Conservation (phyloP, 805 yeast genomes). For the Candida sonorensis region DNA sequence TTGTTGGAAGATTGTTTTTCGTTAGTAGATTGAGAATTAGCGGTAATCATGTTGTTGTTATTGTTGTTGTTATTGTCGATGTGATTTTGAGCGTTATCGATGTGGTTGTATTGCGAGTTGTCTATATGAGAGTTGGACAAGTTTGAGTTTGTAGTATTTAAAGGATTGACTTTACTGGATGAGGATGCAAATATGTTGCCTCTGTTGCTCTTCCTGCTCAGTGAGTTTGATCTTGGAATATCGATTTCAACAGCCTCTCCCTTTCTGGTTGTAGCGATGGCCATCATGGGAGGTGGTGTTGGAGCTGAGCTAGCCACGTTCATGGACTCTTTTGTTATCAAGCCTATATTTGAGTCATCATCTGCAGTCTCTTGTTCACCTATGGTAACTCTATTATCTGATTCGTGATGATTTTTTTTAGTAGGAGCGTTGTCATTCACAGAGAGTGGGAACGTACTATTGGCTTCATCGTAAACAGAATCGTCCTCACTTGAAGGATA, state of each 20-base stretch:
- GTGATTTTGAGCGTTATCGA: neutral
- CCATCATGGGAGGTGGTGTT: constrained; percentile 62
- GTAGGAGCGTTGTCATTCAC: constrained; percentile 7
- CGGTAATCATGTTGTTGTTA: neutral
- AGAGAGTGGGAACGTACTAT: constrained; percentile 12
- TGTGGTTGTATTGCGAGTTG: constrained; percentile 10
- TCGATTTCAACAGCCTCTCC: constrained; percentile 79
- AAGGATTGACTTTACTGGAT: too few relatives aligned
- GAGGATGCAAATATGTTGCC: constrained; percentile 11
- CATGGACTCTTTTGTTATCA: too few relatives aligned
- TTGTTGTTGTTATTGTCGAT: neutral
- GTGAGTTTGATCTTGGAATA: constrained; percentile 22
- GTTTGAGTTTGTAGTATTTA: too few relatives aligned
- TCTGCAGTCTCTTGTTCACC: too few relatives aligned
- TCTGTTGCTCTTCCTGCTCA: constrained; percentile 20
- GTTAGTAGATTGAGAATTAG: neutral
- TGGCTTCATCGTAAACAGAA: constrained; percentile 34
- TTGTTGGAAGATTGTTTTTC: constrained; percentile 10
- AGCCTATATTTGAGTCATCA: too few relatives aligned
- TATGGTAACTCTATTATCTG: too few relatives aligned
- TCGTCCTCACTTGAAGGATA: constrained; percentile 57
- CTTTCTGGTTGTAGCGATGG: constrained; percentile 73
- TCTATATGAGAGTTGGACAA: too few relatives aligned
- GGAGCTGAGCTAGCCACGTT: constrained; percentile 30
- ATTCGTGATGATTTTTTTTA: too few relatives aligned